Evolutionary conservation across 2,329 filamentous ascomycete species (phyloP), one percentile per base, ranked within the genome.

Genomic region (Aureobasidium sp.): DNA sequence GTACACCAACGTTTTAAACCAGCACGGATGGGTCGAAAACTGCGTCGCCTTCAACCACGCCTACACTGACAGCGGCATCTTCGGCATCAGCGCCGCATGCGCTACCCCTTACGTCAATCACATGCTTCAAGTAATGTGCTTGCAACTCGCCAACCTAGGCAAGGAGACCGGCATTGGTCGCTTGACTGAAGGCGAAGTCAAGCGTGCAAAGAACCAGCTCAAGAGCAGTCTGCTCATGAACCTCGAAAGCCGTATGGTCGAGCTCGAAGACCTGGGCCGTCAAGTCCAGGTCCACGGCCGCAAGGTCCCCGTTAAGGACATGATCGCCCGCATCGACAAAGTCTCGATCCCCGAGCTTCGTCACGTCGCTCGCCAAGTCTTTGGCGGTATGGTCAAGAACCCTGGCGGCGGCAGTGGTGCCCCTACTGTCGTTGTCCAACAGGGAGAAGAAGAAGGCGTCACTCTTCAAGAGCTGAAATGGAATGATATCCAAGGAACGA

Each of bases 41-140:
- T 97, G 94, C 77, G 83, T 96, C 57, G 89, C 93, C 34, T 97
- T 97, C 81, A 97, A 97, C 81, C 92, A 97, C 81, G 90, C 89
- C 51, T 99, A 99, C 82, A 94, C 90, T 0, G 94, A 99, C 75
- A 92, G 88, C 7, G 94, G 94, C 4, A 84, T 99, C 45, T 99
- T 99, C 71, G 94, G 94, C 67, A 97, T 99, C 72, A 88, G 89
- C 0, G 89, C 91, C 0, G 88, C 88, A 31, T 99, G 94, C 76
- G 83, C 87, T 37, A 93, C 94, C 0, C 84, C 84, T 39, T 85
- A 88, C 65, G 90, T 92, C 0, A 82, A 84, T 3, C 80, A 87
- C 67, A 97, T 97, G 90, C 84, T 99, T 22, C 90, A 97, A 70
- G 90, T 96, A 68, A 96, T 97, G 85, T 97, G 92, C 74, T 88